Evolutionary conservation across 2,329 filamentous ascomycete genomes (phyloP).

Genomic region (Aureobasidium leucospermi): DNA sequence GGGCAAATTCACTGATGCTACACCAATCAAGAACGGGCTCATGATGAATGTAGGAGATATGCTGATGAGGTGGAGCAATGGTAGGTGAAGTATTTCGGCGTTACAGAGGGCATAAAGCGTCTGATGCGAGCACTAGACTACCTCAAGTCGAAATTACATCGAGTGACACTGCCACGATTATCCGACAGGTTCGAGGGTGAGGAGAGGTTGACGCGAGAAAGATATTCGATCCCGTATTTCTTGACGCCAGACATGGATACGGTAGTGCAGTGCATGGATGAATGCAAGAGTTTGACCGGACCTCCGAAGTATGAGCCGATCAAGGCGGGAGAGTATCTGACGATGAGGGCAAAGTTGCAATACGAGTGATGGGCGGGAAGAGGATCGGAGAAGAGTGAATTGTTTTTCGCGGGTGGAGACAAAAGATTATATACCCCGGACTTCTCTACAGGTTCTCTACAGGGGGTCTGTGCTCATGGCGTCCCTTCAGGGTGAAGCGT

Average conservation of each 20-base stretch:
- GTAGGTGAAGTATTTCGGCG: slow-evolving; percentile 6
- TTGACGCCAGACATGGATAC: slow-evolving; percentile 31
- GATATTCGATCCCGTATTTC: slow-evolving; percentile 38
- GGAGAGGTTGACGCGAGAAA: slow-evolving; percentile 24
- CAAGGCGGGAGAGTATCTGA: slow-evolving; percentile 31
- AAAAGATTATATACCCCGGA: background rate
- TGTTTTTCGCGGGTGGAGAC: background rate
- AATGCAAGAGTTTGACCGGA: slow-evolving; percentile 23
- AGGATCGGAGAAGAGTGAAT: background rate
- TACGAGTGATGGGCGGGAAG: background rate
- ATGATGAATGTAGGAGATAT: slow-evolving; percentile 36
- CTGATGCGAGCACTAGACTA: slow-evolving; percentile 19
- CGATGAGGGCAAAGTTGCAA: slow-evolving; percentile 24
- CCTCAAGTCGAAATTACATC: slow-evolving; percentile 33
- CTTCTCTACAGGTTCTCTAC: background rate
- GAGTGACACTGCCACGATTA: slow-evolving; percentile 29
- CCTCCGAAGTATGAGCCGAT: slow-evolving; percentile 34
- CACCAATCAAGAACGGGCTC: slow-evolving; percentile 27
- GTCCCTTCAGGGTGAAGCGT: slow-evolving; percentile 5
- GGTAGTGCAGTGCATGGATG: slow-evolving; percentile 33
- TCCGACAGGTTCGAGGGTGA: slow-evolving; percentile 18
- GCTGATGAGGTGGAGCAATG: slow-evolving; percentile 33
- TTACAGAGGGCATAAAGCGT: background rate
- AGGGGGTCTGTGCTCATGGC: background rate
- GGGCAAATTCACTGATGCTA: slow-evolving; percentile 26